Percentiles rank a stretch among this genome's conserved stretches.
These are phyloP conservation scores for Oemleria cerasiformis DNA, from an alignment of 306 rosid species.

Conservation along the genomic window DNA sequence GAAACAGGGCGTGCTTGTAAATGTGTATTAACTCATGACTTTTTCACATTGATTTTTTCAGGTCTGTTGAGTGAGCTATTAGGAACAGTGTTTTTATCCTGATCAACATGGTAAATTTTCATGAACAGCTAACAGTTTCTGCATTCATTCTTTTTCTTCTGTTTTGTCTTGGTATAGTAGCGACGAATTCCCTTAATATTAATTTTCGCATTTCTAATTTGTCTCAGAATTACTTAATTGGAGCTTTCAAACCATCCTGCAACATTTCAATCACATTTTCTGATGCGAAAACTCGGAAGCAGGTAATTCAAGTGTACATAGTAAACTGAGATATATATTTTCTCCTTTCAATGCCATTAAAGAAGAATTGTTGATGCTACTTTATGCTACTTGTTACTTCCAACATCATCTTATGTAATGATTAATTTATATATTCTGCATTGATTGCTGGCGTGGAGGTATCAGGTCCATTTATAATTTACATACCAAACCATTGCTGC, in stretches of 20 bases:
- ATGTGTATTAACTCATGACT: background rate
- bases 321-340: background rate
- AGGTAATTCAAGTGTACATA: slow-evolving; percentile 39
- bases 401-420: background rate
- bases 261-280: slow-evolving; percentile 67
- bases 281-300: slow-evolving; percentile 93
- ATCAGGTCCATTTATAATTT: no score
- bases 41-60: slow-evolving; percentile 10
- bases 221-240: slow-evolving; percentile 83
- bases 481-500: no score
- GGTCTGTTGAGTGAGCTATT: slow-evolving; percentile 24
- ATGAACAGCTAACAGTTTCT: background rate
- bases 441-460: no score
- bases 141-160: background rate
- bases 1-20: background rate
- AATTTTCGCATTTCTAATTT: background rate
- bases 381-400: background rate
- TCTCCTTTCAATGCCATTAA: background rate
- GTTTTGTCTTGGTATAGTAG: background rate
- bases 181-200: background rate
- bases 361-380: background rate
- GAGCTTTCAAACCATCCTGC: slow-evolving; percentile 99
- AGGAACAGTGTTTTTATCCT: slow-evolving; percentile 6
- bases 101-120: slow-evolving; percentile 36
- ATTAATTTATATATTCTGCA: background rate